Evolutionary conservation across 2,329 filamentous ascomycete genomes (phyloP), one percentile per base, ranked within the genome.

Genomic region (Fusarium sp.): DNA sequence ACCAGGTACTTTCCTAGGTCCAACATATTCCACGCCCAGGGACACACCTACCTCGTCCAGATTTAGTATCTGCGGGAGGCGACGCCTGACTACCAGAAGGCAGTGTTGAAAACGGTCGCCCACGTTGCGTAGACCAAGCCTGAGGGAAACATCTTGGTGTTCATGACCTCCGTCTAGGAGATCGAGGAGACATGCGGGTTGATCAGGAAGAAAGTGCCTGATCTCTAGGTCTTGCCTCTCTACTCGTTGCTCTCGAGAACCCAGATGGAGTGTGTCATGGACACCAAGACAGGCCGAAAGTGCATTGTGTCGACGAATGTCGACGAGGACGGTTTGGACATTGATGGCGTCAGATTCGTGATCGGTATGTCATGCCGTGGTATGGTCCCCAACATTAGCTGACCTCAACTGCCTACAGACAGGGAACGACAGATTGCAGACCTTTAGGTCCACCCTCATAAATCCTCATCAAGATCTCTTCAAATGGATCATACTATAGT

Each of bases 271-370:
- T 90, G 64, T 97, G 98, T 73, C 98, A 98, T 32, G 95, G 95
- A 4, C 93, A 95, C 11, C 41, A 43, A 2, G 94, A 95, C 0
- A 88, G 92, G 89, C 61, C 89, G 97, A 66, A 98, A 98, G 82
- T 95, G 98, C 2, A 95, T 98, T 71, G 97, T 98, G 80, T 96
- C 96, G 2, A 99, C 96, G 30, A 99, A 98, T 78, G 98, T 98
- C 79, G 96, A 97, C 1, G 97, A 98, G 81, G 98, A 96, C 0
- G 97, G 94, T 66, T 95, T 98, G 80, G 98, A 97, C 0, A 98
- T 99, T 76, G 95, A 98, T 80, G 93, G 95, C 50, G 97, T 98
- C 75, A 27, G 11, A 16, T 66, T 50, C 23, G 45, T 52, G 13
- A 39, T 98, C 95, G 0, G 97, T 98, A 0, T 85, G 98, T 97